These are phyloP conservation scores for Kuraishia piskuri DNA, from an alignment of 805 yeast genomes.

Conservation along the genomic window DNA sequence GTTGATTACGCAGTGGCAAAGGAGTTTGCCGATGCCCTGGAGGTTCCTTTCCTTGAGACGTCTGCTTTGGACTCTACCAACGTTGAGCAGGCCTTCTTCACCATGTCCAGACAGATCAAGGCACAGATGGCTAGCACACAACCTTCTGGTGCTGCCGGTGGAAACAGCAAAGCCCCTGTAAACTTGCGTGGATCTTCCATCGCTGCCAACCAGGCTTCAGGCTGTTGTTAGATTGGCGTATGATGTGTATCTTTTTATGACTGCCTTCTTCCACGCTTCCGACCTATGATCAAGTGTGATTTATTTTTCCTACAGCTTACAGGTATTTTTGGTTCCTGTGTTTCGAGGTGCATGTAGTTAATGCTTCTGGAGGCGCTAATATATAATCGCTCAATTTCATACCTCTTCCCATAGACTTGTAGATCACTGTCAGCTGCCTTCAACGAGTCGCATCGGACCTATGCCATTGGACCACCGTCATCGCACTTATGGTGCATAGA, in stretches of 20 bases:
- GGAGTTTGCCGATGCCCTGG: slow-evolving; percentile 94
- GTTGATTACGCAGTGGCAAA: slow-evolving; percentile 95
- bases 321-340: not conserved
- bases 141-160: slow-evolving; percentile 24
- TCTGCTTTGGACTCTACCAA: slow-evolving; percentile 92
- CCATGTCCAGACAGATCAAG: slow-evolving; percentile 98
- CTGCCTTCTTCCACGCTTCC: not conserved
- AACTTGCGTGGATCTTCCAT: slow-evolving; percentile 66
- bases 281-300: no score
- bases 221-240: slow-evolving; percentile 33
- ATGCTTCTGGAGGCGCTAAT: not conserved
- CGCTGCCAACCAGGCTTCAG: slow-evolving; percentile 28
- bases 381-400: not conserved
- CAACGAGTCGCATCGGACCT: not conserved
- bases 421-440: no score
- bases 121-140: slow-evolving; percentile 74
- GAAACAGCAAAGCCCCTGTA: slow-evolving; percentile 50
- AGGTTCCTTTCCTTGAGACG: slow-evolving; percentile 92
- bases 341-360: not conserved
- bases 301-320: not conserved
- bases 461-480: no score
- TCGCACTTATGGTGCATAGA: no score
- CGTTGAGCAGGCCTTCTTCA: slow-evolving; percentile 96
- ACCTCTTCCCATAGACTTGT: no score
- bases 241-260: not conserved